phyloP scores from a whole-genome alignment of 2,329 filamentous ascomycete species.

The Acephala macrosclerotiorum region DNA sequence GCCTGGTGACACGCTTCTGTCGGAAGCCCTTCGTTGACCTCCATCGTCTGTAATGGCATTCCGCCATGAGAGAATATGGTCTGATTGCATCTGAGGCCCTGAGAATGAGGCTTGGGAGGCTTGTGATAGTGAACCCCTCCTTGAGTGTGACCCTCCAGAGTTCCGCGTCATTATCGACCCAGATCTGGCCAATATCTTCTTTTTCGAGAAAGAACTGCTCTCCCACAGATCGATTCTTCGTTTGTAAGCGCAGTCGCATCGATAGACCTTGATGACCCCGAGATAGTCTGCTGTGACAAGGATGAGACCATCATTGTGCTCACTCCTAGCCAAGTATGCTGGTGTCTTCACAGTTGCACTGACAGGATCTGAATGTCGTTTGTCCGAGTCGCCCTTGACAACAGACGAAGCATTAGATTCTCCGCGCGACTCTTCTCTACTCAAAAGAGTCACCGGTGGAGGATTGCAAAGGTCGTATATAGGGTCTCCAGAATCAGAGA shows the following conservation, averaged over 20 bases:
- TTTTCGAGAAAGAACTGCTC: constrained; percentile 73
- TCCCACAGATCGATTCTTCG: constrained; percentile 81
- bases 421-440: constrained; percentile 73
- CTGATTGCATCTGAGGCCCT: constrained; percentile 52
- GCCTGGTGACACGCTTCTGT: constrained; percentile 61
- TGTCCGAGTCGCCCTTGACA: constrained; percentile 33
- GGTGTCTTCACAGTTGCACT: constrained; percentile 69
- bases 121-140: constrained; percentile 51
- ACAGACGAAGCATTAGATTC: constrained; percentile 64
- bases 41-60: constrained; percentile 66
- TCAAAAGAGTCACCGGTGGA: constrained; percentile 83
- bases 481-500: constrained; percentile 80
- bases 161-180: constrained; percentile 52
- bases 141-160: constrained; percentile 52
- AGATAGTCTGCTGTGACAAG: constrained; percentile 89
- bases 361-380: constrained; percentile 36
- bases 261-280: constrained; percentile 91
- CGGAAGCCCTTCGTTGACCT: constrained; percentile 43
- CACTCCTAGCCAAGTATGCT: constrained; percentile 77
- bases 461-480: constrained; percentile 98
- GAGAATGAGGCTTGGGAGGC: constrained; percentile 43
- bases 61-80: constrained; percentile 89
- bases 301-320: constrained; percentile 85
- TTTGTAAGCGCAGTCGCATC: constrained; percentile 81
- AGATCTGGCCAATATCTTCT: constrained; percentile 40